Conservation (phyloP, 2,329 filamentous ascomycete species). For the Cercospora sojina region DNA sequence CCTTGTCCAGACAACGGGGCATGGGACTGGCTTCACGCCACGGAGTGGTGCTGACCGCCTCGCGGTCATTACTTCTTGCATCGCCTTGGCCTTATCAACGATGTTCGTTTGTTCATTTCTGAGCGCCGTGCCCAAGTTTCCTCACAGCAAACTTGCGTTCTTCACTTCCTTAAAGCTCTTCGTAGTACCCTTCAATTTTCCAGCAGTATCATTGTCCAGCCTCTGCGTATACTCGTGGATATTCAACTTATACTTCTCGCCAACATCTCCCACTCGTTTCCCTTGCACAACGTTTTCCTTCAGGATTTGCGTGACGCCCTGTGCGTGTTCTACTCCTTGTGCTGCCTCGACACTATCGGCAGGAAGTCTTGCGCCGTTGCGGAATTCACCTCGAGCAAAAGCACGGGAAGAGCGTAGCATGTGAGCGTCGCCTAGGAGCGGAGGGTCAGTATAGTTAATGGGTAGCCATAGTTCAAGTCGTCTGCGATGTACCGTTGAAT, state of each 20-base stretch:
- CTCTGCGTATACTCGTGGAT: constrained; percentile 91
- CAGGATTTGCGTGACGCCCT: constrained; percentile 78
- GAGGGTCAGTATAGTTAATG: neutral
- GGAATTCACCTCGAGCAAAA: constrained; percentile 73
- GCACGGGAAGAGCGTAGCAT: constrained; percentile 68
- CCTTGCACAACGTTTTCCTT: constrained; percentile 88
- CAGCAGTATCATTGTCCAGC: constrained; percentile 90
- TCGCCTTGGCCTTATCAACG: neutral
- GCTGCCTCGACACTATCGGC: constrained; percentile 58
- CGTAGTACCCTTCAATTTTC: constrained; percentile 53
- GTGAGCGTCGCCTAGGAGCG: constrained; percentile 62
- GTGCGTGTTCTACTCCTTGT: constrained; percentile 71
- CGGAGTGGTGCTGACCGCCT: neutral
- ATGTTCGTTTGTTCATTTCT: neutral
- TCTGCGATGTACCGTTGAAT: constrained; percentile 65
- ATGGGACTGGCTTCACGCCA: neutral
- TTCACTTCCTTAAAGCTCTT: constrained; percentile 45
- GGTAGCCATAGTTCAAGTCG: neutral
- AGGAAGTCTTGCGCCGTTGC: constrained; percentile 61
- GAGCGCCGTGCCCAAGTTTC: neutral
- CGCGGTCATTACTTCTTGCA: neutral
- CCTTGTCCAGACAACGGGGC: neutral
- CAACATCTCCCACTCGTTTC: constrained; percentile 22
- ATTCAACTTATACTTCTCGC: constrained; percentile 59
- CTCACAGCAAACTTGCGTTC: constrained; percentile 26